phyloP scores from a whole-genome alignment of 441 rosid genomes.

The Euphorbia celastroides region DNA sequence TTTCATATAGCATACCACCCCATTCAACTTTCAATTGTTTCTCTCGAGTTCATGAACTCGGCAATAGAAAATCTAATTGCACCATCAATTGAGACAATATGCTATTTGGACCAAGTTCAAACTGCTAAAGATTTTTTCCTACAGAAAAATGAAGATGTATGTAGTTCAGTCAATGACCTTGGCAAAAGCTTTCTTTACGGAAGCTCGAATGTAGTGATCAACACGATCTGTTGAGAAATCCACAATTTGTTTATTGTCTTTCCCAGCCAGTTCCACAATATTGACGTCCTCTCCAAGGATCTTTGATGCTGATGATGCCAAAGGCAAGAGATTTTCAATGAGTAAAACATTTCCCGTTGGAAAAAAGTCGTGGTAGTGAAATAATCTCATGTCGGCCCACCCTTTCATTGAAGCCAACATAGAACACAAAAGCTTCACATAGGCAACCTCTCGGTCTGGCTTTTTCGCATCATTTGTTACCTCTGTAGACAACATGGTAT shows the following conservation, averaged over 20 bases:
- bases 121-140: too few relatives aligned
- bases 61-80: too few relatives aligned
- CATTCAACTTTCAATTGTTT: too few relatives aligned
- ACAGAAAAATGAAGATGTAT: too few relatives aligned
- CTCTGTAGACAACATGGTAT: constrained; percentile 62
- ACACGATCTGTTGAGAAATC: constrained; percentile 61
- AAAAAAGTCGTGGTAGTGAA: constrained; percentile 68
- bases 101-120: too few relatives aligned
- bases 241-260: constrained; percentile 33
- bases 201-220: constrained; percentile 66
- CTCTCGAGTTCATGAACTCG: too few relatives aligned
- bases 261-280: constrained; percentile 44
- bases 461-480: constrained; percentile 70
- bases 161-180: constrained; percentile 38
- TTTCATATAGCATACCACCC: too few relatives aligned
- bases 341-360: constrained; percentile 50
- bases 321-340: constrained; percentile 66
- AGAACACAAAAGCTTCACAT: constrained; percentile 49
- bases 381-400: constrained; percentile 84
- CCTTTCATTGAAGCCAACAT: constrained; percentile 68
- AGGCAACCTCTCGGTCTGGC: constrained; percentile 58
- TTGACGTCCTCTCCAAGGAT: constrained; percentile 67
- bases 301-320: constrained; percentile 64
- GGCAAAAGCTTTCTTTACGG: constrained; percentile 60
- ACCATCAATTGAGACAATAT: too few relatives aligned